phyloP scores from a whole-genome alignment of 2,329 filamentous ascomycete genomes.

The Xylariaceae sp. region DNA sequence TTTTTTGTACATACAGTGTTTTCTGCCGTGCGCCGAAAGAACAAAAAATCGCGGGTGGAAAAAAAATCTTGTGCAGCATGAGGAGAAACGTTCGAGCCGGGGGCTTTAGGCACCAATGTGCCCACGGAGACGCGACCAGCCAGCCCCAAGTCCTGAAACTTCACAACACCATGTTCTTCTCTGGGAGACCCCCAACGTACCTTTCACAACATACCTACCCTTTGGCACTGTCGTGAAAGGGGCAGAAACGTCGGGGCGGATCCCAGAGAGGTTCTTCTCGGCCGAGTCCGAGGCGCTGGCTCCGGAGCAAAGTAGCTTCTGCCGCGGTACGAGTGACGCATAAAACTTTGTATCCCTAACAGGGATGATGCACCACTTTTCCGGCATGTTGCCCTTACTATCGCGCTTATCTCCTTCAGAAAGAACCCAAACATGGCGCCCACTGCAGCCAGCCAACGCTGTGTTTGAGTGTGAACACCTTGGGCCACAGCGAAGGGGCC shows the following conservation, averaged over 20 bases:
- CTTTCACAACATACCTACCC: constrained; percentile 8
- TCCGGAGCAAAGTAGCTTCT: constrained; percentile 54
- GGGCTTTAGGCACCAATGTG: constrained; percentile 37
- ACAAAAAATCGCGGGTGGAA: too few species aligned
- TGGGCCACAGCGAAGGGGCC: too few species aligned
- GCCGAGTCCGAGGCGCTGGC: constrained; percentile 57
- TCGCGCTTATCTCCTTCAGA: constrained; percentile 59
- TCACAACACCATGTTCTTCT: constrained; percentile 20
- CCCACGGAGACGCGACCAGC: constrained; percentile 51
- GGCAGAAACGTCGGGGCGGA: constrained; percentile 25
- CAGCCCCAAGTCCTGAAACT: constrained; percentile 32
- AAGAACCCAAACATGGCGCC: constrained; percentile 39
- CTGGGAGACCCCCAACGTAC: constrained; percentile 25
- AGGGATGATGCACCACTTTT: constrained; percentile 11
- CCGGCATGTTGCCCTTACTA: constrained; percentile 48
- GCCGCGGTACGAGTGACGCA: constrained; percentile 27
- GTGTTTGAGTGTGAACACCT: too few species aligned
- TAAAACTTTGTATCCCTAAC: not conserved
- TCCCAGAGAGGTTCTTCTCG: constrained; percentile 42
- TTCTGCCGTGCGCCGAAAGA: constrained; percentile 10
- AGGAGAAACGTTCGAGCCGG: constrained; percentile 29
- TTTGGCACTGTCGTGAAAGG: constrained; percentile 13
- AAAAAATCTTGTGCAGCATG: constrained; percentile 3
- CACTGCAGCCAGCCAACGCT: constrained; percentile 16
- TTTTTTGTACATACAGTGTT: not conserved